These are phyloP conservation scores for Apophysomyces ossiformis DNA, from an alignment of 371 early-diverging fungal genomes.

Conservation along the genomic window DNA sequence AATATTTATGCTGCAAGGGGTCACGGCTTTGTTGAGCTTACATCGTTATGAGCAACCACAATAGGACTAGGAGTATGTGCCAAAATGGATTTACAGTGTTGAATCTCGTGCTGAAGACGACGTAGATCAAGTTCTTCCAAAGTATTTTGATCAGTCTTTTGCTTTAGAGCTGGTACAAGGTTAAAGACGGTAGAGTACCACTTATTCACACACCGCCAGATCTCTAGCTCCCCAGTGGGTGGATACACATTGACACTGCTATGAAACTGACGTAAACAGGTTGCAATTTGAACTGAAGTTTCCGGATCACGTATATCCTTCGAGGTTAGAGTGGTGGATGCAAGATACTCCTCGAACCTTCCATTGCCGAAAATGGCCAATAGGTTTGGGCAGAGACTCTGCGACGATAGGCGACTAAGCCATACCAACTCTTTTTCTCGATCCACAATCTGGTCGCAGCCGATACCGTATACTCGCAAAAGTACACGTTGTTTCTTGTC, in stretches of 20 bases:
- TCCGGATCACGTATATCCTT: conserved; percentile 69
- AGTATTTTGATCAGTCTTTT: conserved; percentile 24
- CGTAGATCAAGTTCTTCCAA: conserved; percentile 44
- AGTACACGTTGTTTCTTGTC: conserved; percentile 54
- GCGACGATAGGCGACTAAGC: conserved; percentile 71
- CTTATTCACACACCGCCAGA: conserved; percentile 67
- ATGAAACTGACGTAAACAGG: conserved; percentile 76
- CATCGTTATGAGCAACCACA: conserved; percentile 69
- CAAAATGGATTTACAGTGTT: conserved; percentile 39
- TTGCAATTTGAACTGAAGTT: conserved; percentile 75
- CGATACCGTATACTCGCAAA: conserved; percentile 81
- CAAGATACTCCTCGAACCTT: conserved; percentile 85
- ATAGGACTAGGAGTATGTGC: conserved; percentile 45
- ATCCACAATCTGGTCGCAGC: conserved; percentile 77
- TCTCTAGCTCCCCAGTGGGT: conserved; percentile 54
- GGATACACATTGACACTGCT: conserved; percentile 69
- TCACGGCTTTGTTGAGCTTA: conserved; percentile 13
- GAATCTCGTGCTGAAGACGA: conserved; percentile 43
- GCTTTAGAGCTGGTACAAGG: conserved; percentile 18
- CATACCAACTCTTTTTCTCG: conserved; percentile 83
- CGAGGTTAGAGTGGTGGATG: conserved; percentile 73
- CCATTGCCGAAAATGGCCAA: conserved; percentile 86
- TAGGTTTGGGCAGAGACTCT: conserved; percentile 66
- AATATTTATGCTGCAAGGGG: not conserved
- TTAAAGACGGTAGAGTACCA: conserved; percentile 19